Evolutionary conservation across 306 rosid genomes (phyloP).

Genomic region (Rosa persica): DNA sequence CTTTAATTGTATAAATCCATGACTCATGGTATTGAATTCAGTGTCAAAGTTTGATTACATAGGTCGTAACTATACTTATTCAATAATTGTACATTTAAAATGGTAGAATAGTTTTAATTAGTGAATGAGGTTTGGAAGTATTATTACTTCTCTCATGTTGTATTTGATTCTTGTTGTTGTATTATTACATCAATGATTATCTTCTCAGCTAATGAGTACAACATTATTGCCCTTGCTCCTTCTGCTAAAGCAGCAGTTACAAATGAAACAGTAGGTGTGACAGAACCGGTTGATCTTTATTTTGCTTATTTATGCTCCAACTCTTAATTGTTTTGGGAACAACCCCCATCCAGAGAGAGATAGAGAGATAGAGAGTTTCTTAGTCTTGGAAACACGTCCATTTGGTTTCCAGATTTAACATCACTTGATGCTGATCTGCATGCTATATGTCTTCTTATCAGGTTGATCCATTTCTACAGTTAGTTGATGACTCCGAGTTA

Average conservation of each 20-base stretch:
- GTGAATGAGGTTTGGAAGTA: neutral
- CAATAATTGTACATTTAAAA: neutral
- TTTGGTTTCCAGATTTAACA: neutral
- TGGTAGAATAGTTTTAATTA: no score
- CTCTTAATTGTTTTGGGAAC: neutral
- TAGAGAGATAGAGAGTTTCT: neutral
- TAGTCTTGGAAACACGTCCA: neutral
- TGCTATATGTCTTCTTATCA: slow-evolving; percentile 23
- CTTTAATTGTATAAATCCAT: neutral
- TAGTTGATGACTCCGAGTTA: slow-evolving; percentile 66
- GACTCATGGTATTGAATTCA: neutral
- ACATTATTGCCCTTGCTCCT: slow-evolving; percentile 49
- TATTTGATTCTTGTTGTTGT: neutral
- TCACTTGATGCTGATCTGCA: neutral
- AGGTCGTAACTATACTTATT: neutral
- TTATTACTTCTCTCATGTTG: neutral
- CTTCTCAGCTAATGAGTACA: slow-evolving; percentile 68
- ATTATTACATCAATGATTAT: slow-evolving; percentile 72
- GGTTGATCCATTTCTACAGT: slow-evolving; percentile 74
- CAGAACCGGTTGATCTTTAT: neutral
- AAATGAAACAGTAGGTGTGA: slow-evolving; percentile 48
- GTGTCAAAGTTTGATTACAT: neutral
- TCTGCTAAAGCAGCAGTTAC: slow-evolving; percentile 61
- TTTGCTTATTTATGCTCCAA: neutral
- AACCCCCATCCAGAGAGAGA: neutral